These are phyloP conservation scores for Diaporthe amygdali DNA, from an alignment of 2,329 filamentous ascomycete genomes.

Conservation along the genomic window DNA sequence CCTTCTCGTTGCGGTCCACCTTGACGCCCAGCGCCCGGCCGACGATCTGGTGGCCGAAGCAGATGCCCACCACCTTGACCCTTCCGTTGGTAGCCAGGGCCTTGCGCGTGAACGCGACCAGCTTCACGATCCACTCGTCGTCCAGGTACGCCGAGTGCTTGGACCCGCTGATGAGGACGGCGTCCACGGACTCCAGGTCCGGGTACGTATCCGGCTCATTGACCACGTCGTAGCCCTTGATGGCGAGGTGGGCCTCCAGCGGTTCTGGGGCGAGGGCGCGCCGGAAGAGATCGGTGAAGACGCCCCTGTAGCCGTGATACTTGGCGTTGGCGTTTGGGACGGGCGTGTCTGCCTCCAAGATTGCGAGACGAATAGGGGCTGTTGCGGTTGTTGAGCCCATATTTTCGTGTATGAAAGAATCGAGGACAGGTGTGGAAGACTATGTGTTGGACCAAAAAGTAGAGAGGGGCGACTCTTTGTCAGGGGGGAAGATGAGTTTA, in stretches of 20 bases:
- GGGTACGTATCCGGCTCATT: slow-evolving; percentile 71
- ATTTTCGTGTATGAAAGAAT: neutral
- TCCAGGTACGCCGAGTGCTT: slow-evolving; percentile 77
- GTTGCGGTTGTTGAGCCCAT: slow-evolving; percentile 34
- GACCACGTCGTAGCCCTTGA: slow-evolving; percentile 76
- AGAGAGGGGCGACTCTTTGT: neutral
- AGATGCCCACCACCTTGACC: slow-evolving; percentile 78
- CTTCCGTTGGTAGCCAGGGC: slow-evolving; percentile 60
- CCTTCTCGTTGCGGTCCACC: slow-evolving; percentile 69
- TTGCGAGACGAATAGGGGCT: slow-evolving; percentile 70
- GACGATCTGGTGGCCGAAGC: slow-evolving; percentile 88
- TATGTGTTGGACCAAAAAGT: neutral
- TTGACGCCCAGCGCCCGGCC: slow-evolving; percentile 72
- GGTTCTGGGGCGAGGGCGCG: slow-evolving; percentile 53
- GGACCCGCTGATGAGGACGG: slow-evolving; percentile 79
- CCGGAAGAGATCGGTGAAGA: slow-evolving; percentile 67
- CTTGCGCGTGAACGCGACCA: slow-evolving; percentile 71
- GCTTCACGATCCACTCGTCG: slow-evolving; percentile 75
- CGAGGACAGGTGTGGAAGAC: neutral
- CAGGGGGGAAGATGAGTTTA: neutral
- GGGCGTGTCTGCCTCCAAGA: slow-evolving; percentile 88
- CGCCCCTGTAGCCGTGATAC: slow-evolving; percentile 75
- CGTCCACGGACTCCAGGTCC: slow-evolving; percentile 75
- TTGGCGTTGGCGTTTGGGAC: slow-evolving; percentile 65
- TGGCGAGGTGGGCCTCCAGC: slow-evolving; percentile 53